Percentiles rank a stretch among this genome's conserved stretches.
Conservation (phyloP, 192 early-diverging fungal genomes). For the Backusella circina region DNA sequence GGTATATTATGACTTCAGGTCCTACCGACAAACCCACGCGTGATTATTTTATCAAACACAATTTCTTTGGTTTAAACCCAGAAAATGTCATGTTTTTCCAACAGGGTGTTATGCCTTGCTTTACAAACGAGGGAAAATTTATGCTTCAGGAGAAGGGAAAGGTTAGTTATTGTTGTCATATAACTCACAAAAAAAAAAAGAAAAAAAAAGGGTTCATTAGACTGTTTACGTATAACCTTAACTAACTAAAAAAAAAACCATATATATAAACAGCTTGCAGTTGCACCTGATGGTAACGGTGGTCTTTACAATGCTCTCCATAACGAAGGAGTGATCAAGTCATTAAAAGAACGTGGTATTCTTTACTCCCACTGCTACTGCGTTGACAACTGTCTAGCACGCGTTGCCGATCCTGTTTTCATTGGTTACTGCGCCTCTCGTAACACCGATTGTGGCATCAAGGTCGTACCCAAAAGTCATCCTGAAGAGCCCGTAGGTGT, state of each 20-base stretch:
- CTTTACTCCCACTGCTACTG: slow-evolving; percentile 87
- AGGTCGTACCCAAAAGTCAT: slow-evolving; percentile 80
- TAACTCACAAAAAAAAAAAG: background rate
- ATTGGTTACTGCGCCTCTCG: slow-evolving; percentile 77
- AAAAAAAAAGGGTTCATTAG: background rate
- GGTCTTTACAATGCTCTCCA: slow-evolving; percentile 87
- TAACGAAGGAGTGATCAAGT: slow-evolving; percentile 68
- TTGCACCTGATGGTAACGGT: slow-evolving; percentile 78
- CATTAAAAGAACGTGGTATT: slow-evolving; percentile 69
- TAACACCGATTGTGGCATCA: slow-evolving; percentile 82
- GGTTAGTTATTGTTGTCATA: slow-evolving; percentile 27
- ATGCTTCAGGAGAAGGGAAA: slow-evolving; percentile 66
- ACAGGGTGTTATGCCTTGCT: slow-evolving; percentile 84
- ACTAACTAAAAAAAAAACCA: background rate
- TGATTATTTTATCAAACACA: slow-evolving; percentile 62
- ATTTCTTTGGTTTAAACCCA: slow-evolving; percentile 74
- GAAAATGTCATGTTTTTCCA: slow-evolving; percentile 87
- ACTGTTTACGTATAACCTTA: background rate
- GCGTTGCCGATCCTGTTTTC: slow-evolving; percentile 87
- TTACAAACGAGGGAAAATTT: slow-evolving; percentile 81
- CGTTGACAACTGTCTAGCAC: slow-evolving; percentile 91
- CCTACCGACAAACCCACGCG: slow-evolving; percentile 75
- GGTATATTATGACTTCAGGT: slow-evolving; percentile 95
- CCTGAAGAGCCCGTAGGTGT: slow-evolving; percentile 88
- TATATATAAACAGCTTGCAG: slow-evolving; percentile 35